Percentiles rank a stretch among this genome's conserved stretches.
Evolutionary conservation across 768 basidiomycete genomes (phyloP).

Genomic region (Thelephora aurantiotincta): DNA sequence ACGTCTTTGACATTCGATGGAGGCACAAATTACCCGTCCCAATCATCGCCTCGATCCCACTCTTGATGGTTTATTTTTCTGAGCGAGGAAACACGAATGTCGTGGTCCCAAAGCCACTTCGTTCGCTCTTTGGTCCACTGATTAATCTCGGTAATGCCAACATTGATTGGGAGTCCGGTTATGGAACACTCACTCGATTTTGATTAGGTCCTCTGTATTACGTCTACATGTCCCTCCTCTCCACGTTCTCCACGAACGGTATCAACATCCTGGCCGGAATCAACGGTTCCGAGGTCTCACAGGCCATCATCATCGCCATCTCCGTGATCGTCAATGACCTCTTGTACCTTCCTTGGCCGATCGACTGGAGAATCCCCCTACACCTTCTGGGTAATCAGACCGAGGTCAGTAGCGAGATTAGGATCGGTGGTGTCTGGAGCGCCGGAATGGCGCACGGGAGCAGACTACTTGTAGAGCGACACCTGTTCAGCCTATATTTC

Average conservation of each 20-base stretch:
- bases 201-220: constrained; percentile 82
- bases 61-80: constrained; percentile 93
- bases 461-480: constrained; percentile 76
- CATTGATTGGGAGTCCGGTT: background rate
- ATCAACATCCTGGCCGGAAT: constrained; percentile 98
- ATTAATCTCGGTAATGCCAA: constrained; percentile 68
- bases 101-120: constrained; percentile 77
- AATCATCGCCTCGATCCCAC: constrained; percentile 86
- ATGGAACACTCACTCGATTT: background rate
- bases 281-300: constrained; percentile 91
- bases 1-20: constrained; percentile 98
- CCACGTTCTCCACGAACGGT: constrained; percentile 93
- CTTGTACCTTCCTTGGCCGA: constrained; percentile 83
- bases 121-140: constrained; percentile 57
- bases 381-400: constrained; percentile 52
- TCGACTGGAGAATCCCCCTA: constrained; percentile 57
- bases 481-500: constrained; percentile 93
- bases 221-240: constrained; percentile 89
- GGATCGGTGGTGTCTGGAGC: constrained; percentile 66
- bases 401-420: constrained; percentile 28
- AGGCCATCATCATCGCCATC: constrained; percentile 82
- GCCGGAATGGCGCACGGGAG: constrained; percentile 83
- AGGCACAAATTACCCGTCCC: constrained; percentile 95
- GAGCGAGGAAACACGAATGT: constrained; percentile 89
- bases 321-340: constrained; percentile 89